Evolutionary conservation across 2,329 filamentous ascomycete species (phyloP), one percentile per base, ranked within the genome.

Genomic region (Colletotrichum musicola): DNA sequence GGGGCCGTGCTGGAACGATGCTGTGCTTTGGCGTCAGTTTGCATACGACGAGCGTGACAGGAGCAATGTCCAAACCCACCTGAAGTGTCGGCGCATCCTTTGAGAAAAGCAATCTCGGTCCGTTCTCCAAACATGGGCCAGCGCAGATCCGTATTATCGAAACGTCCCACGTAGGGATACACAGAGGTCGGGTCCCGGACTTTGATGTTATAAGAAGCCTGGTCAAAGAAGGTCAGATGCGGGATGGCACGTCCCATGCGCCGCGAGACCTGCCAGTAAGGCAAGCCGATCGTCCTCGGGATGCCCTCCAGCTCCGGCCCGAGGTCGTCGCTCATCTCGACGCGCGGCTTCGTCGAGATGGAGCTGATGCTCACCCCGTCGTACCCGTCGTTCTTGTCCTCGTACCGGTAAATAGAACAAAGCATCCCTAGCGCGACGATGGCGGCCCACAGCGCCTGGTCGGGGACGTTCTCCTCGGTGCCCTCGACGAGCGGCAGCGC

Each of bases 71-170:
- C 2, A 1, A 16, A 64, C 72, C 56, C 69, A 81, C 80, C 80
- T 50, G 80, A 80, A 4, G 83, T 85, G 18, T 84, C 83, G 0
- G 84, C 83, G 40, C 81, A 83, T 3, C 83, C 83, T 58, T 85
- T 85, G 4, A 86, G 77, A 61, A 87, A 87, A 4, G 85, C 82
- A 10, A 85, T 81, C 72, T 87, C 85, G 0, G 84, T 81, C 20
- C 80, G 78, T 70, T 87, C 84, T 13, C 85, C 83, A 59, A 87
- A 87, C 76, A 86, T 83, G 1, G 85, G 82, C 85, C 85, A 87
- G 46, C 85, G 77, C 16, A 87, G 77, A 50, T 87, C 85, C 16
- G 81, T 87, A 58, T 88, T 87, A 56, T 87, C 84, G 57, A 86
- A 85, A 0, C 85, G 77, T 0, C 81, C 84, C 0, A 86, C 77